Conservation (phyloP, 139 green algal genomes). For the Chara braunii region DNA sequence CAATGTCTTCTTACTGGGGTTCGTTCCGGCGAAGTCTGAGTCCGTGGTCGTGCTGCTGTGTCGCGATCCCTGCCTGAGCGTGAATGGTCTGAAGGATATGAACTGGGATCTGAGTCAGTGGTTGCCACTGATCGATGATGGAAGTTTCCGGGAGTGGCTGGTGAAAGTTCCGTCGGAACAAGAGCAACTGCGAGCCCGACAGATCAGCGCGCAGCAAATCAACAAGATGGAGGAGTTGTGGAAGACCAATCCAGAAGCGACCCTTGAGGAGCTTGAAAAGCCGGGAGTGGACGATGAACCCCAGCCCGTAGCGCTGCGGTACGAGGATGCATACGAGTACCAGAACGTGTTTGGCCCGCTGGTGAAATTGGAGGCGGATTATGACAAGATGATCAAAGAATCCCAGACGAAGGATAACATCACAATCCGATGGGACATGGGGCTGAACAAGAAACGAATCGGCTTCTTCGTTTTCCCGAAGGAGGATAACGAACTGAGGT, state of each 20-base stretch:
- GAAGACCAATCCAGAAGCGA: constrained; percentile 67
- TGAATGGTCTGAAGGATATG: constrained; percentile 64
- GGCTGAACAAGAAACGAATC: constrained; percentile 80
- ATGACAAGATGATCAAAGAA: constrained; percentile 86
- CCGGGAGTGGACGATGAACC: constrained; percentile 61
- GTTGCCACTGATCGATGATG: constrained; percentile 87
- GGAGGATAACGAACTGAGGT: constrained; percentile 45
- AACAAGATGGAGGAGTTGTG: constrained; percentile 80
- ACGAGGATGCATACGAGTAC: constrained; percentile 83
- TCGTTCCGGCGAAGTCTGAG: constrained; percentile 77
- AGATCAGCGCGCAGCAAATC: constrained; percentile 54
- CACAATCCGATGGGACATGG: constrained; percentile 80
- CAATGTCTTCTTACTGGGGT: constrained; percentile 94
- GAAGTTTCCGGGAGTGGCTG: constrained; percentile 82
- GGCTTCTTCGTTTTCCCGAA: constrained; percentile 83
- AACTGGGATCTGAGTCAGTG: constrained; percentile 73
- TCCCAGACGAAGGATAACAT: constrained; percentile 75
- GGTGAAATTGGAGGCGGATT: constrained; percentile 89
- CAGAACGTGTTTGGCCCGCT: constrained; percentile 75
- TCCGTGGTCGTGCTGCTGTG: constrained; percentile 87
- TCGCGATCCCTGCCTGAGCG: constrained; percentile 62
- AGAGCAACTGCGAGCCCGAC: constrained; percentile 53
- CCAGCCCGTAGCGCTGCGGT: constrained; percentile 71
- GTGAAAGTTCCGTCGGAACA: constrained; percentile 69
- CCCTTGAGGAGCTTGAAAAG: constrained; percentile 68